phyloP scores from a whole-genome alignment of 2,329 filamentous ascomycete species.

The Celoporthe dispersa region DNA sequence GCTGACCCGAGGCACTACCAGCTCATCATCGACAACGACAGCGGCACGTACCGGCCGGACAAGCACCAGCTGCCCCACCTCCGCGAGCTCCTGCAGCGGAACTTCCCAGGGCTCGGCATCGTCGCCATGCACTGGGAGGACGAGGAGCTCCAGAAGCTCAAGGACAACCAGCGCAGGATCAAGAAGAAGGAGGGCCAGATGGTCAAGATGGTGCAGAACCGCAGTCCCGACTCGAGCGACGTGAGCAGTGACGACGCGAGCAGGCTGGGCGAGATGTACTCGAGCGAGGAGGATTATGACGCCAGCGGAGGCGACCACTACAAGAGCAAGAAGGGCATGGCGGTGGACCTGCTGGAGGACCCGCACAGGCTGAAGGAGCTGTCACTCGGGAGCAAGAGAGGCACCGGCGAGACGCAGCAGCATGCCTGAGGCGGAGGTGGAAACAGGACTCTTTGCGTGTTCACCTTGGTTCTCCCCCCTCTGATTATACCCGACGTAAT shows the following conservation, averaged over 20 bases:
- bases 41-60: slow-evolving; percentile 89
- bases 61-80: slow-evolving; percentile 74
- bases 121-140: slow-evolving; percentile 79
- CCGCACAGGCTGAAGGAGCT: slow-evolving; percentile 49
- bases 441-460: background rate
- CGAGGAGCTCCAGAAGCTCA: slow-evolving; percentile 73
- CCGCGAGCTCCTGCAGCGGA: slow-evolving; percentile 69
- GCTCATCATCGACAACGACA: slow-evolving; percentile 93
- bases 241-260: slow-evolving; percentile 60
- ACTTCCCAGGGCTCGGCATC: slow-evolving; percentile 79
- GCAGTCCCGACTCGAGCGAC: slow-evolving; percentile 52
- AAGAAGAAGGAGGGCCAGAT: slow-evolving; percentile 68
- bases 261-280: slow-evolving; percentile 52
- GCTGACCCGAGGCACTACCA: slow-evolving; percentile 69
- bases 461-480: background rate
- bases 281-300: slow-evolving; percentile 42
- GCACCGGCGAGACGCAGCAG: background rate
- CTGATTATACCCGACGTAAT: slow-evolving; percentile 22
- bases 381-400: slow-evolving; percentile 15
- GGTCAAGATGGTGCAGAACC: slow-evolving; percentile 61
- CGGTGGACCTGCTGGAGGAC: slow-evolving; percentile 55
- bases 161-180: slow-evolving; percentile 71
- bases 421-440: background rate
- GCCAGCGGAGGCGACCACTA: slow-evolving; percentile 28
- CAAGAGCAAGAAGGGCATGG: slow-evolving; percentile 58